Evolutionary conservation across 306 rosid genomes (phyloP).

Genomic region (Morella rubra): DNA sequence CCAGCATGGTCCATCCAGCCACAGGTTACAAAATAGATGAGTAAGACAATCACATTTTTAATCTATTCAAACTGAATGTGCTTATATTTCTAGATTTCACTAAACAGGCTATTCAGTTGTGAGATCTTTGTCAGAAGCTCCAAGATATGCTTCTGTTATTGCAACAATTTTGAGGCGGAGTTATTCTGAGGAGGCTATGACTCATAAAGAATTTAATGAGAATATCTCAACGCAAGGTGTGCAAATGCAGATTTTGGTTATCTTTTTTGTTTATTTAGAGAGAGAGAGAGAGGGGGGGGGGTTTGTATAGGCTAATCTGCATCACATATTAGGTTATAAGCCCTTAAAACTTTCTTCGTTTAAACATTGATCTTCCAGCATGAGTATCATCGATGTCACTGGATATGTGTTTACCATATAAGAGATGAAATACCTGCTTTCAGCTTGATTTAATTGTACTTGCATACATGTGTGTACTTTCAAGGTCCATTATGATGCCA

Average conservation of each 20-base stretch:
- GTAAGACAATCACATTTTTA: constrained; percentile 13
- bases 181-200: constrained; percentile 32
- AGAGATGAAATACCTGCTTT: background rate
- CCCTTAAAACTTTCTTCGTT: background rate
- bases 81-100: constrained; percentile 21
- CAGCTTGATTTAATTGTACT: background rate
- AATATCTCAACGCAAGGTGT: constrained; percentile 82
- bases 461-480: too few species aligned
- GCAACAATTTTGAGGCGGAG: constrained; percentile 71
- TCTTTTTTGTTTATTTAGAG: background rate
- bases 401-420: background rate
- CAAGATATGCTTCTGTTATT: constrained; percentile 84
- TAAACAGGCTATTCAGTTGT: constrained; percentile 89
- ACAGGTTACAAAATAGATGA: constrained; percentile 52
- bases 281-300: background rate
- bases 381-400: background rate
- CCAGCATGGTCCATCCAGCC: constrained; percentile 99
- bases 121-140: constrained; percentile 98
- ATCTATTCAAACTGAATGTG: constrained; percentile 17
- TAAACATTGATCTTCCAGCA: background rate
- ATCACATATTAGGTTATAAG: background rate
- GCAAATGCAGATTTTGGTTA: background rate
- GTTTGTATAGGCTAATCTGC: background rate
- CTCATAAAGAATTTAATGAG: constrained; percentile 37
- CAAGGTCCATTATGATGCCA: background rate